These are phyloP conservation scores for Pittosporum tobira DNA, from an alignment of 129 eudicot species.

Conservation along the genomic window DNA sequence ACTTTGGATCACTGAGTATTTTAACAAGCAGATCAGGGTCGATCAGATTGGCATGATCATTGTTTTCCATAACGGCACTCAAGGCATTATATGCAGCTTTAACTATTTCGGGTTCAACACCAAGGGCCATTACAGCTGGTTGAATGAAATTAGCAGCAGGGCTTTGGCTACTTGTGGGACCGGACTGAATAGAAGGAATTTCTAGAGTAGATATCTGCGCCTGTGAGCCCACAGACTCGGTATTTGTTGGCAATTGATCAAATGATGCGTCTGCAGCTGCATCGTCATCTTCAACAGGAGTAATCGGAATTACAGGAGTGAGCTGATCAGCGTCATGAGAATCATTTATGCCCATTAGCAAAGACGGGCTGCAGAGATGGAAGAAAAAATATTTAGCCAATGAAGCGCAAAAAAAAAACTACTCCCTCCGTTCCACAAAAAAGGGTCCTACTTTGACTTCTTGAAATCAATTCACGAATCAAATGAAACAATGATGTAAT, in stretches of 20 bases:
- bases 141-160: slow-evolving; percentile 15
- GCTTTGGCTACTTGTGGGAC: neutral
- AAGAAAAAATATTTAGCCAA: neutral
- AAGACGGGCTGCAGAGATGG: slow-evolving; percentile 49
- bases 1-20: slow-evolving; percentile 56
- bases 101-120: slow-evolving; percentile 36
- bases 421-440: too few relatives aligned
- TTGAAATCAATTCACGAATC: too few relatives aligned
- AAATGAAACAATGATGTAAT: too few relatives aligned
- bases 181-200: slow-evolving; percentile 13
- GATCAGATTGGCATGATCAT: slow-evolving; percentile 42
- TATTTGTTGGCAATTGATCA: slow-evolving; percentile 5
- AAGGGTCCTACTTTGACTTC: too few relatives aligned
- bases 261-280: slow-evolving; percentile 26
- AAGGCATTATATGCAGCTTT: slow-evolving; percentile 63
- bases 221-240: slow-evolving; percentile 11
- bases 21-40: slow-evolving; percentile 63
- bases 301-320: slow-evolving; percentile 61
- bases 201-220: slow-evolving; percentile 2
- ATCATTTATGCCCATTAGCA: slow-evolving; percentile 22
- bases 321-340: slow-evolving; percentile 25
- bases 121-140: slow-evolving; percentile 26
- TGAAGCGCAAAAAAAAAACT: neutral
- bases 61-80: slow-evolving; percentile 39
- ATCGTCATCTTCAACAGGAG: slow-evolving; percentile 89